Percentiles rank a stretch among this genome's conserved stretches.
Evolutionary conservation across 1,139 yeast species (phyloP).

Genomic region (Yamadazyma oceani): DNA sequence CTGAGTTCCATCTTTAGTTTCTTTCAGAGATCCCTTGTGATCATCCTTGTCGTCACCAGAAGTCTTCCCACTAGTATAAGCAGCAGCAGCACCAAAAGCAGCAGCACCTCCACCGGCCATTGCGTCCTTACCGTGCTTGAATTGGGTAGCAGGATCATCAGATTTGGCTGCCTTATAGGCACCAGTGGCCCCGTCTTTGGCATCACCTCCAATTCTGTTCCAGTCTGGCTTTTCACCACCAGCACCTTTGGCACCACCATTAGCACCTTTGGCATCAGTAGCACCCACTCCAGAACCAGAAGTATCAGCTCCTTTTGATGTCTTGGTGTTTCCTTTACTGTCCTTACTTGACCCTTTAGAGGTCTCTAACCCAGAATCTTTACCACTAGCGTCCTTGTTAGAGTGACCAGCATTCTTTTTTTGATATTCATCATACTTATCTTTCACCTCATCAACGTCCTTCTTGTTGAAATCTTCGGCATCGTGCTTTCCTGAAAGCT

Average conservation of each 20-base stretch:
- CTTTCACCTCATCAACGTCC: constrained; percentile 28
- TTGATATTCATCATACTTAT: constrained; percentile 26
- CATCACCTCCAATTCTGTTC: constrained; percentile 11
- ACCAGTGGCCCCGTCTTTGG: constrained; percentile 12
- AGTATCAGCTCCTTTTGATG: constrained; percentile 6
- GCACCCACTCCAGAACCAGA: constrained; percentile 13
- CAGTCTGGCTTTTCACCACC: constrained; percentile 10
- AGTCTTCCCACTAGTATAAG: constrained; percentile 6
- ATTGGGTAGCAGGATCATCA: constrained; percentile 12
- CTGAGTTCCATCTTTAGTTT: background rate
- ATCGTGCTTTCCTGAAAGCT: constrained; percentile 23
- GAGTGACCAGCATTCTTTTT: constrained; percentile 31
- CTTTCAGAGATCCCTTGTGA: constrained; percentile 1
- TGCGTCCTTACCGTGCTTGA: constrained; percentile 16
- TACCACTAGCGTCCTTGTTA: constrained; percentile 15
- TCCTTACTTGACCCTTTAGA: constrained; percentile 5
- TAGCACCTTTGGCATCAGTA: constrained; percentile 17
- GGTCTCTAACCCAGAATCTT: constrained; percentile 10
- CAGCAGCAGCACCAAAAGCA: constrained; percentile 16
- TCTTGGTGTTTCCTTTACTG: constrained; percentile 8
- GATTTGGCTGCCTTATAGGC: constrained; percentile 12
- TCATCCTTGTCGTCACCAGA: constrained; percentile 2
- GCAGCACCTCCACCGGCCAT: constrained; percentile 15
- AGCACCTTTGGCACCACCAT: constrained; percentile 15
- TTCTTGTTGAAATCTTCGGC: constrained; percentile 38